These are phyloP conservation scores for Drosera capensis DNA, from an alignment of 148 eudicot genomes.

Conservation along the genomic window DNA sequence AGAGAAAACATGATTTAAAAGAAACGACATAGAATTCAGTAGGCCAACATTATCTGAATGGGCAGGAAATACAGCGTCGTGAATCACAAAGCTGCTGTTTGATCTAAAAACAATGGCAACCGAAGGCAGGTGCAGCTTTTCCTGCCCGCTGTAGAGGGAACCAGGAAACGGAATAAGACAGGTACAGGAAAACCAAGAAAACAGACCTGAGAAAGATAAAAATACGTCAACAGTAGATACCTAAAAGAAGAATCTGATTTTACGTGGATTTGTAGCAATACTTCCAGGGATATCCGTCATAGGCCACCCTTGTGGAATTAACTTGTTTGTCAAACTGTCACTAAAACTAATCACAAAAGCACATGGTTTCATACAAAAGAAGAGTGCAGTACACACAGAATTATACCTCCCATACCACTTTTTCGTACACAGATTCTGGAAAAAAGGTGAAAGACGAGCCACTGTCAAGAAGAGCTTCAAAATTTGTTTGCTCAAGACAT, in stretches of 20 bases:
- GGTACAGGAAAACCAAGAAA: background rate
- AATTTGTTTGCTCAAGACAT: constrained; percentile 58
- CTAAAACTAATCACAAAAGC: constrained; percentile 7
- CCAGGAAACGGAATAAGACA: constrained; percentile 1
- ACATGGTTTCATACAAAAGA: background rate
- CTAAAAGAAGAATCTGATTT: constrained; percentile 1
- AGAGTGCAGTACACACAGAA: constrained; percentile 1
- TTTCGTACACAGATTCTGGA: constrained; percentile 41
- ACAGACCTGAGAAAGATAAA: background rate
- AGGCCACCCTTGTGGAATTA: constrained; percentile 40
- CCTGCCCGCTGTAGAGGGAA: constrained; percentile 26
- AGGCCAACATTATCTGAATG: constrained; percentile 45
- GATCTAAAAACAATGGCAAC: constrained; percentile 36
- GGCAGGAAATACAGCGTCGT: constrained; percentile 35
- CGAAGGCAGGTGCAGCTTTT: constrained; percentile 31
- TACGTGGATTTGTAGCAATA: constrained; percentile 78
- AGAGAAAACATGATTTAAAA: too few species aligned
- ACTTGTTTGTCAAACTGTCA: constrained; percentile 69
- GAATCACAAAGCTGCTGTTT: constrained; percentile 59
- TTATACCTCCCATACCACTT: constrained; percentile 57
- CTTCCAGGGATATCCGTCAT: constrained; percentile 56
- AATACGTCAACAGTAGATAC: background rate
- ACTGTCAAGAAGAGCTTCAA: constrained; percentile 72
- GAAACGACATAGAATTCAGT: background rate
- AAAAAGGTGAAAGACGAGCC: constrained; percentile 77